These are phyloP conservation scores for Handroanthus guayacan DNA, from an alignment of 257 asterid genomes.

Conservation along the genomic window DNA sequence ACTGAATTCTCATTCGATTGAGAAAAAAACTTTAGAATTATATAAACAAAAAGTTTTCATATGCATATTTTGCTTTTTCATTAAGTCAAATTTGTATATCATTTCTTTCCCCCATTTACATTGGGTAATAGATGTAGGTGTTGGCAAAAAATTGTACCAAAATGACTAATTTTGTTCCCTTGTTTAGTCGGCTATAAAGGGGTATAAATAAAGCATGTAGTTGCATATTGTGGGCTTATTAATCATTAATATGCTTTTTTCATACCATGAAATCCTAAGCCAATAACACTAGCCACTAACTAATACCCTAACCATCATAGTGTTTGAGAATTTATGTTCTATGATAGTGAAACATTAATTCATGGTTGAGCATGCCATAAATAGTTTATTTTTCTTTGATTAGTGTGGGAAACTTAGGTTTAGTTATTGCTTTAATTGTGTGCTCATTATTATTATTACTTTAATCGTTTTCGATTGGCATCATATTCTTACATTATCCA, in stretches of 20 bases:
- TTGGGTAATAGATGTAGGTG: slow-evolving; percentile 43
- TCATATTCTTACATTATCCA: slow-evolving; percentile 26
- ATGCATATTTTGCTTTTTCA: slow-evolving; percentile 17
- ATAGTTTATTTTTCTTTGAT: slow-evolving; percentile 40
- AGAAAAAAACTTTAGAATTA: slow-evolving; percentile 6
- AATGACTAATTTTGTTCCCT: slow-evolving; percentile 46
- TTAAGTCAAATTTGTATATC: slow-evolving; percentile 40
- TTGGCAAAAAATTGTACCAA: slow-evolving; percentile 43
- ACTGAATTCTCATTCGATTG: slow-evolving; percentile 28
- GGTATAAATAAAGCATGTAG: slow-evolving; percentile 17
- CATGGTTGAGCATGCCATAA: slow-evolving; percentile 39
- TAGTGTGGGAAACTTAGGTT: slow-evolving; percentile 36
- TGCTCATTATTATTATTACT: slow-evolving; percentile 25
- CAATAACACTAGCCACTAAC: slow-evolving; percentile 30
- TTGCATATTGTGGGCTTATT: slow-evolving; percentile 25
- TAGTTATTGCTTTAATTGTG: slow-evolving; percentile 25
- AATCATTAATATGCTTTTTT: slow-evolving; percentile 38
- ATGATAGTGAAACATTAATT: slow-evolving; percentile 34
- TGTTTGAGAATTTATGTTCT: slow-evolving; percentile 37
- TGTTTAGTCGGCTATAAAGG: slow-evolving; percentile 26
- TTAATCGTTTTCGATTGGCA: not conserved
- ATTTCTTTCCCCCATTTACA: slow-evolving; percentile 43
- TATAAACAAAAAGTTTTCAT: slow-evolving; percentile 26
- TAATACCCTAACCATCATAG: slow-evolving; percentile 36
- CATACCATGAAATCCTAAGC: slow-evolving; percentile 25